These are phyloP conservation scores for Multifurca ochricompacta DNA, from an alignment of 768 basidiomycete species.

Conservation along the genomic window DNA sequence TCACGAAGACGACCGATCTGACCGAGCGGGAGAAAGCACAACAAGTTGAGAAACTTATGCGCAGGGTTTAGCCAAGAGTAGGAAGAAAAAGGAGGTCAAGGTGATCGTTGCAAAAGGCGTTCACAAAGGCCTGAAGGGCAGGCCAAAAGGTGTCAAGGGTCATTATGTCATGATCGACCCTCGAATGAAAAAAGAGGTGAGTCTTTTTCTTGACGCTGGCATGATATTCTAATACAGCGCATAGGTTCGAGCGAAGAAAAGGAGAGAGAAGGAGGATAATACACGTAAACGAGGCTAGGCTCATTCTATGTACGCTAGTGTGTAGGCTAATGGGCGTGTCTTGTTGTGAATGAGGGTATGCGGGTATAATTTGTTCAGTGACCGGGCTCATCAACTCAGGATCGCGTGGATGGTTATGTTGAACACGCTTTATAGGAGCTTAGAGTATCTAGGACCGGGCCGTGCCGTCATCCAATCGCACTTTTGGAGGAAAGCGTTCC, in stretches of 20 bases:
- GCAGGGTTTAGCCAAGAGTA: slow-evolving; percentile 63
- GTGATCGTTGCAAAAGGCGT: slow-evolving; percentile 88
- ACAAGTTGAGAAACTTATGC: slow-evolving; percentile 89
- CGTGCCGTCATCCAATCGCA: slow-evolving; percentile 35
- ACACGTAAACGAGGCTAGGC: slow-evolving; percentile 40
- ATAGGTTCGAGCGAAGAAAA: slow-evolving; percentile 78
- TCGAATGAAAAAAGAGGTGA: slow-evolving; percentile 87
- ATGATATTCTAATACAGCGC: slow-evolving; percentile 12
- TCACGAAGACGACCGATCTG: slow-evolving; percentile 81
- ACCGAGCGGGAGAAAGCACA: slow-evolving; percentile 93
- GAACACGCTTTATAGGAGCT: background rate
- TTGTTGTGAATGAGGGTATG: too few species aligned
- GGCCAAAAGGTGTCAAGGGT: slow-evolving; percentile 95
- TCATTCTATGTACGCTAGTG: background rate
- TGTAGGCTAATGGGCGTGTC: background rate
- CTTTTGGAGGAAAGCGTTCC: slow-evolving; percentile 37
- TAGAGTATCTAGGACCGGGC: slow-evolving; percentile 14
- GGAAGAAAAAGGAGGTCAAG: slow-evolving; percentile 73
- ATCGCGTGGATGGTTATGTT: background rate
- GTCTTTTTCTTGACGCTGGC: slow-evolving; percentile 21
- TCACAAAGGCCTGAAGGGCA: slow-evolving; percentile 82
- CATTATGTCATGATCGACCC: slow-evolving; percentile 92
- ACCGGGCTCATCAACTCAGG: background rate
- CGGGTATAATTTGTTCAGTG: background rate
- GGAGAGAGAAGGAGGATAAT: slow-evolving; percentile 66